phyloP scores from a whole-genome alignment of 2,329 filamentous ascomycete genomes.

The Venturia pyrina region DNA sequence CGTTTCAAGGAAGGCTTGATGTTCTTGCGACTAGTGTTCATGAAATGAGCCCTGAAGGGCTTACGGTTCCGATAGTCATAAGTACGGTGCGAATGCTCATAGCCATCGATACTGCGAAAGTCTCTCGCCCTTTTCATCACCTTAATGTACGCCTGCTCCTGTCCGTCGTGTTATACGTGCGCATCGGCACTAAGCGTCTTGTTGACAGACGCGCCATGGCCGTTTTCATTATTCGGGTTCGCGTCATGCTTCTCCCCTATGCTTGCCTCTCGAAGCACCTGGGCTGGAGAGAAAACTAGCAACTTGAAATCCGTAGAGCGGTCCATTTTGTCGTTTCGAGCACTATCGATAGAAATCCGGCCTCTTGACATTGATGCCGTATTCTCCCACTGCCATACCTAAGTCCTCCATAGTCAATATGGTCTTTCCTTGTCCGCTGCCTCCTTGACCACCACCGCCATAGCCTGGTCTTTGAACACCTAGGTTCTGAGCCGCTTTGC shows the following conservation, averaged over 20 bases:
- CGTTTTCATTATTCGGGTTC: no score
- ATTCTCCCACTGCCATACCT: slow-evolving; percentile 95
- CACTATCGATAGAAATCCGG: slow-evolving; percentile 86
- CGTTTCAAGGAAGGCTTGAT: not conserved
- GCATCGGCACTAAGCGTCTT: no score
- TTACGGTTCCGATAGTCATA: not conserved
- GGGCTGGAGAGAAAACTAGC: not conserved
- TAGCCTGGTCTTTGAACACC: slow-evolving; percentile 40
- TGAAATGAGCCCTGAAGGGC: not conserved
- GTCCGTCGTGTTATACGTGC: no score
- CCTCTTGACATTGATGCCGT: slow-evolving; percentile 93
- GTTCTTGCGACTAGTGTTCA: not conserved
- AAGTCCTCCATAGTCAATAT: slow-evolving; percentile 98
- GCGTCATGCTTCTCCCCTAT: no score
- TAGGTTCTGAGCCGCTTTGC: slow-evolving; percentile 32
- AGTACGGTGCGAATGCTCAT: not conserved
- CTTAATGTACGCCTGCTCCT: not conserved
- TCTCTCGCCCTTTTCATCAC: not conserved
- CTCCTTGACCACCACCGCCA: slow-evolving; percentile 84
- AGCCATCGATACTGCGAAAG: not conserved
- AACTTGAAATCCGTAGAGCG: not conserved
- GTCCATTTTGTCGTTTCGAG: not conserved
- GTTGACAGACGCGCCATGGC: no score
- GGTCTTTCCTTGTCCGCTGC: slow-evolving; percentile 79
- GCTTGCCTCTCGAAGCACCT: not conserved